Conservation (phyloP, 805 yeast genomes). For the Hanseniaspora meyeri region DNA sequence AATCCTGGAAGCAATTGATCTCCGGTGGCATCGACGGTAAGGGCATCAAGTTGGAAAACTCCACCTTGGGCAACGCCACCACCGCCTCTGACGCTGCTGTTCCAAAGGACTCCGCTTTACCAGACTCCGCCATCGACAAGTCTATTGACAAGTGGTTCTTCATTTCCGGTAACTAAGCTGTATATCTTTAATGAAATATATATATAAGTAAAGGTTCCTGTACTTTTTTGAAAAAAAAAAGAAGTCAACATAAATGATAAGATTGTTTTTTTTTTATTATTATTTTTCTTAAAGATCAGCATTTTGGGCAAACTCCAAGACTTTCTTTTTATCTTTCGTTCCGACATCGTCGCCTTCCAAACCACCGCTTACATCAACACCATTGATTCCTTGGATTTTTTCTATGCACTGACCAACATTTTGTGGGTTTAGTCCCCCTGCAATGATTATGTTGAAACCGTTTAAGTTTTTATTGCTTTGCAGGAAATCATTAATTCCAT, state of each 20-base stretch:
- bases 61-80: constrained; percentile 51
- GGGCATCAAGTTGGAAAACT: constrained; percentile 65
- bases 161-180: constrained; percentile 63
- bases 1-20: constrained; percentile 71
- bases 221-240: too few species aligned
- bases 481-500: constrained; percentile 32
- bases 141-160: constrained; percentile 97
- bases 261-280: too few species aligned
- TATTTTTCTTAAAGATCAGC: constrained; percentile 26
- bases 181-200: constrained; percentile 19
- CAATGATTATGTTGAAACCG: constrained; percentile 43
- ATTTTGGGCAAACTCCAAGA: constrained; percentile 42
- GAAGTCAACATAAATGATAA: too few species aligned
- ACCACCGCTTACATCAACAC: constrained; percentile 93
- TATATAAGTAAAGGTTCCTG: constrained; percentile 14
- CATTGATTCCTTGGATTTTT: constrained; percentile 45
- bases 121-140: constrained; percentile 91
- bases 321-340: constrained; percentile 53
- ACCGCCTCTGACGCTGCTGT: constrained; percentile 41
- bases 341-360: constrained; percentile 60
- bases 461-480: not conserved
- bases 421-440: constrained; percentile 78
- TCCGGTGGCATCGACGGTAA: constrained; percentile 49
- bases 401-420: constrained; percentile 50
- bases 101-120: constrained; percentile 58